These are phyloP conservation scores for Cenchrus purpureus DNA, from an alignment of 176 grass and related monocot genomes.

Conservation along the genomic window DNA sequence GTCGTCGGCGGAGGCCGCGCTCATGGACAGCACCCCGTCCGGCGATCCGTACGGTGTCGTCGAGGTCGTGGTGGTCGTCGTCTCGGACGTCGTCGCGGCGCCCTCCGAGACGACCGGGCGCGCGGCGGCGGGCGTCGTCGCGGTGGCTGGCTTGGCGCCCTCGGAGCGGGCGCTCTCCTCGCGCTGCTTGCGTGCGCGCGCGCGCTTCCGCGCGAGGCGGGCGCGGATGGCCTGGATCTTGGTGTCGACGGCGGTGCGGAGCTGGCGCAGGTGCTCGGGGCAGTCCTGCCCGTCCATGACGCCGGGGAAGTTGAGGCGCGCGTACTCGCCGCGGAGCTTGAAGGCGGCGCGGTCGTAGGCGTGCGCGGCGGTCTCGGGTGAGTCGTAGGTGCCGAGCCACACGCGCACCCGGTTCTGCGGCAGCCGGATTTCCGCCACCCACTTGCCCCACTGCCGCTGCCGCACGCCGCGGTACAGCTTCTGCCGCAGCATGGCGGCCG, in stretches of 20 bases:
- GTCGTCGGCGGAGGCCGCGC: constrained; percentile 44
- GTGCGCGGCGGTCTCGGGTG: constrained; percentile 83
- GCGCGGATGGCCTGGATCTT: constrained; percentile 95
- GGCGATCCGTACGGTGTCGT: constrained; percentile 42
- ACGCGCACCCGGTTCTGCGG: constrained; percentile 93
- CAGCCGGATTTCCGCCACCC: constrained; percentile 91
- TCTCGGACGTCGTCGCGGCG: constrained; percentile 21
- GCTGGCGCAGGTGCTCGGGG: constrained; percentile 55
- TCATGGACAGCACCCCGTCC: constrained; percentile 28
- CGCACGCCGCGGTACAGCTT: constrained; percentile 93
- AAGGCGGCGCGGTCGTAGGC: constrained; percentile 90
- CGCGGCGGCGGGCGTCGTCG: not conserved
- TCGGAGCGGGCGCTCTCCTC: constrained; percentile 22
- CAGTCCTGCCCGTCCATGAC: constrained; percentile 50
- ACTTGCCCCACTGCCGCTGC: constrained; percentile 98
- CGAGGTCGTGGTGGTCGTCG: not conserved
- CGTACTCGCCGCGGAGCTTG: constrained; percentile 91
- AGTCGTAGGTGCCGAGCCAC: constrained; percentile 98
- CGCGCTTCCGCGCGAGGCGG: constrained; percentile 64
- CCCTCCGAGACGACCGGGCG: constrained; percentile 31
- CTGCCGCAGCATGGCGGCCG: constrained; percentile 7
- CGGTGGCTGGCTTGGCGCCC: not conserved
- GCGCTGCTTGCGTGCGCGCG: constrained; percentile 41
- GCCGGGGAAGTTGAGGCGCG: constrained; percentile 97
- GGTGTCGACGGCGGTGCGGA: constrained; percentile 67